A percentile compares a stretch with the other conserved stretches of the same genome.
phyloP scores from a whole-genome alignment of 805 yeast species.

The Scheffersomyces coipomensis region DNA sequence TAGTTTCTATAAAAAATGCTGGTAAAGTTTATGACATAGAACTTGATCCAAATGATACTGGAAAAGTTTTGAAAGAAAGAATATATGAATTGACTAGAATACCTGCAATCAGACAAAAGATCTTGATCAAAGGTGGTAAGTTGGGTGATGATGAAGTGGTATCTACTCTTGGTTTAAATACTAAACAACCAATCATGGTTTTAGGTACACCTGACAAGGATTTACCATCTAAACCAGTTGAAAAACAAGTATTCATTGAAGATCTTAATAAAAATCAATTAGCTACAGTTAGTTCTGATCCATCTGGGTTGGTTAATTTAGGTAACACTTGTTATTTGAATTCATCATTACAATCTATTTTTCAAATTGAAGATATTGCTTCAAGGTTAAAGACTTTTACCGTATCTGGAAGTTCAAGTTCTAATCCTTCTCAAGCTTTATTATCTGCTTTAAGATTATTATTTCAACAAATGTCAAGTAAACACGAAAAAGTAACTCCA shows the following conservation, averaged over 20 bases:
- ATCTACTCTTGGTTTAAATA: conserved; percentile 52
- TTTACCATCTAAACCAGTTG: conserved; percentile 51
- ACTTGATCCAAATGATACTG: conserved; percentile 54
- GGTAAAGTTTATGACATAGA: conserved; percentile 40
- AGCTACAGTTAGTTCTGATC: conserved; percentile 41
- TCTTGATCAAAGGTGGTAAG: conserved; percentile 87
- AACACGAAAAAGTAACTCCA: conserved; percentile 60
- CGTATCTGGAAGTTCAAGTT: conserved; percentile 8
- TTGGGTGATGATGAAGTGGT: conserved; percentile 67
- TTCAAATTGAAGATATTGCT: conserved; percentile 42
- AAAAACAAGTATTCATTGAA: conserved; percentile 61
- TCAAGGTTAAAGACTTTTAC: conserved; percentile 22
- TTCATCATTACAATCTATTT: conserved; percentile 62
- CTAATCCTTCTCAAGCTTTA: conserved; percentile 15
- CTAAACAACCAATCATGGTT: conserved; percentile 75
- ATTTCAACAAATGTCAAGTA: conserved; percentile 45
- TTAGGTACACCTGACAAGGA: conserved; percentile 84
- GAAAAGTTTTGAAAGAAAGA: conserved; percentile 62
- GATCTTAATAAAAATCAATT: conserved; percentile 55
- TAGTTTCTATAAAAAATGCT: conserved; percentile 36
- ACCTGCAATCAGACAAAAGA: conserved; percentile 88
- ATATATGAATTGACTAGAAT: conserved; percentile 74
- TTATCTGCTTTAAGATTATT: conserved; percentile 38
- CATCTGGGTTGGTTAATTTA: conserved; percentile 65
- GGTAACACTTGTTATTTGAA: conserved; percentile 82